These are phyloP conservation scores for Parathielavia hyrcaniae DNA, from an alignment of 495 filamentous ascomycete species.

Conservation along the genomic window DNA sequence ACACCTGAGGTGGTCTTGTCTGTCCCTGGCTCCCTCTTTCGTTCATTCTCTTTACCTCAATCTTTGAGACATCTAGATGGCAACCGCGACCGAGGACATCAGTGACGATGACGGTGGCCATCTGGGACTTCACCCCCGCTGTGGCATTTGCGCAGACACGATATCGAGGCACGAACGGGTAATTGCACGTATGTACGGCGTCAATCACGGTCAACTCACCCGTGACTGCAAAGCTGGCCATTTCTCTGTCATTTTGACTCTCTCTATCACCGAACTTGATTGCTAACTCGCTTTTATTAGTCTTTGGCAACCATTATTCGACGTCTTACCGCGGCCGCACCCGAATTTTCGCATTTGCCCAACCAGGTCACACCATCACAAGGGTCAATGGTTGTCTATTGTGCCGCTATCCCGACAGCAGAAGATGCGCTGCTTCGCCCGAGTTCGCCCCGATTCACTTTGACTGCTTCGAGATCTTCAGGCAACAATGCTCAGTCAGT, in stretches of 20 bases:
- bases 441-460: not conserved
- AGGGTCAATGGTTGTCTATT: not conserved
- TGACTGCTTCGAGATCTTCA: slow-evolving; percentile 7
- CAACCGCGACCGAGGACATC: not conserved
- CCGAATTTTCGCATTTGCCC: not conserved
- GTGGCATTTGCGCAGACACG: slow-evolving; percentile 2
- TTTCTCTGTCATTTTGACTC: no score
- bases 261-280: no score
- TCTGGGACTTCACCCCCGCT: not conserved
- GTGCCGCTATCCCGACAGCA: slow-evolving; percentile 1
- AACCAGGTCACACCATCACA: not conserved
- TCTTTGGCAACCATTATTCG: not conserved
- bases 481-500: not conserved
- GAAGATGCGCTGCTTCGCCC: not conserved
- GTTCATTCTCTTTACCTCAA: no score
- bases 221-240: no score
- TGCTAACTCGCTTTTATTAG: not conserved
- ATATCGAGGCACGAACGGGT: not conserved
- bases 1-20: no score
- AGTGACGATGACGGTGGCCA: not conserved
- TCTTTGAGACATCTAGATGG: not conserved
- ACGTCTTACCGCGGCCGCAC: slow-evolving; percentile 1
- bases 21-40: no score
- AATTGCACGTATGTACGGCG: not conserved
- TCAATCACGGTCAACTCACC: no score